Conservation (phyloP, 176 grass and related monocot species). For the Elaeis guineensis region DNA sequence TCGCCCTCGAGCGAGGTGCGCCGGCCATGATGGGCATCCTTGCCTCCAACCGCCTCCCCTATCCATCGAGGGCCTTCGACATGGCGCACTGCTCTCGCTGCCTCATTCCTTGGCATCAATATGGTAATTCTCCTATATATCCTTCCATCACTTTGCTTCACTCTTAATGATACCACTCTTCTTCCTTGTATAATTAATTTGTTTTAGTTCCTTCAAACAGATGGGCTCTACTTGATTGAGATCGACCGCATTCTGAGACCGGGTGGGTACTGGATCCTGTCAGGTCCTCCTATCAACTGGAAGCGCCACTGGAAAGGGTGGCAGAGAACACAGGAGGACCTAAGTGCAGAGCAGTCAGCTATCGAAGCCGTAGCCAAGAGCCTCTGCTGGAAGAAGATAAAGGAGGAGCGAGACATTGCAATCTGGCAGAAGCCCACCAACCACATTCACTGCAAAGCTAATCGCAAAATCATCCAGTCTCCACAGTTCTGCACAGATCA, state of each 20-base stretch:
- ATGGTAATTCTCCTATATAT: constrained; percentile 29
- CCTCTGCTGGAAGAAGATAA: constrained; percentile 92
- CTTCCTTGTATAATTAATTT: not conserved
- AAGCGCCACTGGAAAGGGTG: constrained; percentile 65
- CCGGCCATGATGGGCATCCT: constrained; percentile 87
- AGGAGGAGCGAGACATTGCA: constrained; percentile 65
- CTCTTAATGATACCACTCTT: not conserved
- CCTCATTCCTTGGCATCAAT: constrained; percentile 83
- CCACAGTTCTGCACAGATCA: constrained; percentile 46
- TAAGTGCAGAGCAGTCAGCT: constrained; percentile 53
- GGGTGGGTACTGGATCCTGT: constrained; percentile 95
- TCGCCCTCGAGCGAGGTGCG: constrained; percentile 87
- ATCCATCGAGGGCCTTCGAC: constrained; percentile 84
- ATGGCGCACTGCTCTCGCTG: constrained; percentile 96
- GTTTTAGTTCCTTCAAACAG: constrained; percentile 19
- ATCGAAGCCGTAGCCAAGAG: constrained; percentile 59
- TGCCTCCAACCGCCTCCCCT: constrained; percentile 67
- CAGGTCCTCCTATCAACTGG: constrained; percentile 96
- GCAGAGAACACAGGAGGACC: constrained; percentile 50
- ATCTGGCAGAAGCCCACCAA: constrained; percentile 93
- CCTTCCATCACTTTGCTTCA: not conserved
- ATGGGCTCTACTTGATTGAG: constrained; percentile 77
- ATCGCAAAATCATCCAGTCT: constrained; percentile 45
- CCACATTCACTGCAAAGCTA: constrained; percentile 63
- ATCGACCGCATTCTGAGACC: constrained; percentile 84